Evolutionary conservation across 352 stramenopile species (phyloP).

Genomic region (Phytopythium chamaehyphon): DNA sequence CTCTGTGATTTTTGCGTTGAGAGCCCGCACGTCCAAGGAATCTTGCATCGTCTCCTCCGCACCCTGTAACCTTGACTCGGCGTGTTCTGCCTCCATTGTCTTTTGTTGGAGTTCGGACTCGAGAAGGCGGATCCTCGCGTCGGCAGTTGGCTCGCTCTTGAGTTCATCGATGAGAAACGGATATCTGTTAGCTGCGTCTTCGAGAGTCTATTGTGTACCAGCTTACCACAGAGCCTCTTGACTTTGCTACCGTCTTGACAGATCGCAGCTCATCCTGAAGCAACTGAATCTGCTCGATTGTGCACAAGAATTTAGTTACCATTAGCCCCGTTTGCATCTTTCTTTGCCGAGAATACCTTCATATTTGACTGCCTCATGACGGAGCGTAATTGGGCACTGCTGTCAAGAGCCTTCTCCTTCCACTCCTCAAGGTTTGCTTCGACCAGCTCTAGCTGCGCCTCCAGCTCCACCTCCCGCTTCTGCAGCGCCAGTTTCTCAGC

Average conservation of each 20-base stretch:
- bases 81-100: constrained; percentile 40
- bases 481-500: constrained; percentile 57
- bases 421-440: constrained; percentile 63
- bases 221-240: too few relatives aligned
- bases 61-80: constrained; percentile 35
- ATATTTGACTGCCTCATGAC: neutral
- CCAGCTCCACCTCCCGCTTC: constrained; percentile 70
- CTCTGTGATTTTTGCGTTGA: constrained; percentile 61
- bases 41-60: constrained; percentile 46
- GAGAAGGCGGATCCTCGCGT: constrained; percentile 61
- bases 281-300: constrained; percentile 1
- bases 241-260: neutral
- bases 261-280: neutral
- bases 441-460: constrained; percentile 63
- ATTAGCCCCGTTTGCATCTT: constrained; percentile 4
- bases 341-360: constrained; percentile 6
- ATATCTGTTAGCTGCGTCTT: too few relatives aligned
- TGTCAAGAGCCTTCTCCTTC: constrained; percentile 68
- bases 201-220: too few relatives aligned
- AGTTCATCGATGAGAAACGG: too few relatives aligned
- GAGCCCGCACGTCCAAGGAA: constrained; percentile 35
- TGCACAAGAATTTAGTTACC: too few relatives aligned
- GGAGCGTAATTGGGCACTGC: constrained; percentile 36
- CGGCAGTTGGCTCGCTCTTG: constrained; percentile 40
- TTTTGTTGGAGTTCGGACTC: constrained; percentile 64